These are phyloP conservation scores for Cercospora janseana DNA, from an alignment of 2,329 filamentous ascomycete genomes.

Conservation along the genomic window DNA sequence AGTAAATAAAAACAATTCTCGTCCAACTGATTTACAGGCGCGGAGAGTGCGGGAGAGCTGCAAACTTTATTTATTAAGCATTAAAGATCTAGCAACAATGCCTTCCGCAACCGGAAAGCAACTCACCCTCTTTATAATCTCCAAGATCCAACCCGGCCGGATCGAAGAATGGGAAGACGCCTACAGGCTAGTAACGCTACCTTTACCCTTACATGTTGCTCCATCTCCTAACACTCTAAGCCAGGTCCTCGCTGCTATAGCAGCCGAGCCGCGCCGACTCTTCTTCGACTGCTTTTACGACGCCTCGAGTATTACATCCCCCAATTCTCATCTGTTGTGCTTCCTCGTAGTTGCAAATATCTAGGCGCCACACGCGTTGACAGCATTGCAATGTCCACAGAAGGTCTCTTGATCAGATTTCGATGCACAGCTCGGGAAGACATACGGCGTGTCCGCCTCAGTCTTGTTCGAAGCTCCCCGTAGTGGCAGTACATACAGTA, in stretches of 20 bases:
- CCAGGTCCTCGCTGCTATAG: constrained; percentile 19
- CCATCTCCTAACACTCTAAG: background rate
- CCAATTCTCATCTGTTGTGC: too few species aligned
- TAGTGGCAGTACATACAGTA: too few species aligned
- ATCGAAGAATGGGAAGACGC: constrained; percentile 27
- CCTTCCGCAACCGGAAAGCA: constrained; percentile 8
- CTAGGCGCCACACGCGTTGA: too few species aligned
- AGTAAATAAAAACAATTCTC: background rate
- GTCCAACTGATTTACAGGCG: background rate
- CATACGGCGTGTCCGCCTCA: too few species aligned
- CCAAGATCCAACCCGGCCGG: constrained; percentile 24
- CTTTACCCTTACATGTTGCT: background rate
- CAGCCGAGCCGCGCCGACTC: constrained; percentile 24
- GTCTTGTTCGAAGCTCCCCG: too few species aligned
- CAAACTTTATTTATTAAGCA: too few species aligned
- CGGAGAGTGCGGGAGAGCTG: too few species aligned
- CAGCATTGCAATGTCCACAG: too few species aligned
- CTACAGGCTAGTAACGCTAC: constrained; percentile 26
- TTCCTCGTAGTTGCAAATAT: too few species aligned
- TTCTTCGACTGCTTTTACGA: constrained; percentile 27
- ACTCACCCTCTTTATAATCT: constrained; percentile 27
- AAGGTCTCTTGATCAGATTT: too few species aligned
- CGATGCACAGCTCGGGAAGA: too few species aligned
- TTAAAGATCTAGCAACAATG: constrained; percentile 1
- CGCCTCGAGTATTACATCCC: too few species aligned